A percentile compares a stretch with the other conserved stretches of the same genome.
phyloP scores from a whole-genome alignment of 129 eudicot genomes.

The Artemisia annua region DNA sequence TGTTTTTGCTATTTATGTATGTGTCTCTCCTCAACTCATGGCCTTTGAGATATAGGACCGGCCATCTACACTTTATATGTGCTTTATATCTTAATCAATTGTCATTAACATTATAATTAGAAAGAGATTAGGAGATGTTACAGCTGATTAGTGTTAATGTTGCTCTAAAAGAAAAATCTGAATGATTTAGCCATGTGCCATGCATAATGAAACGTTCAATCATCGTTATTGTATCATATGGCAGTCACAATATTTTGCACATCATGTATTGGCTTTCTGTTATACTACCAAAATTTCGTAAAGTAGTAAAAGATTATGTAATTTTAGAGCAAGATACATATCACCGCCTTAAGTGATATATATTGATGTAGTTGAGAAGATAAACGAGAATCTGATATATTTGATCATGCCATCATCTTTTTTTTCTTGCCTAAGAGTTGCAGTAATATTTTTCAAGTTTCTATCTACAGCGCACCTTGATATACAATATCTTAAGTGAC shows the following conservation, averaged over 20 bases:
- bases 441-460: neutral
- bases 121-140: conserved; percentile 22
- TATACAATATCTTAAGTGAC: neutral
- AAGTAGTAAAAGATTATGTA: neutral
- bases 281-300: neutral
- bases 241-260: neutral
- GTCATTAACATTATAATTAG: conserved; percentile 16
- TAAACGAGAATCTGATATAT: neutral
- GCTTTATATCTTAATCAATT: neutral
- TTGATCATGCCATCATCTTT: neutral
- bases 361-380: neutral
- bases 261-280: neutral
- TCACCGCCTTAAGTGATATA: too few species aligned
- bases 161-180: conserved; percentile 26
- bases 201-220: conserved; percentile 7
- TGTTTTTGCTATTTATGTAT: too few species aligned
- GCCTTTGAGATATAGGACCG: too few species aligned
- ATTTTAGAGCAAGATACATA: too few species aligned
- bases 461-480: neutral
- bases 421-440: neutral
- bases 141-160: conserved; percentile 29
- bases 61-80: too few species aligned
- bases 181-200: conserved; percentile 30
- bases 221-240: neutral
- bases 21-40: too few species aligned